Conservation (phyloP, 805 yeast genomes). For the Yarrowia sp. region DNA sequence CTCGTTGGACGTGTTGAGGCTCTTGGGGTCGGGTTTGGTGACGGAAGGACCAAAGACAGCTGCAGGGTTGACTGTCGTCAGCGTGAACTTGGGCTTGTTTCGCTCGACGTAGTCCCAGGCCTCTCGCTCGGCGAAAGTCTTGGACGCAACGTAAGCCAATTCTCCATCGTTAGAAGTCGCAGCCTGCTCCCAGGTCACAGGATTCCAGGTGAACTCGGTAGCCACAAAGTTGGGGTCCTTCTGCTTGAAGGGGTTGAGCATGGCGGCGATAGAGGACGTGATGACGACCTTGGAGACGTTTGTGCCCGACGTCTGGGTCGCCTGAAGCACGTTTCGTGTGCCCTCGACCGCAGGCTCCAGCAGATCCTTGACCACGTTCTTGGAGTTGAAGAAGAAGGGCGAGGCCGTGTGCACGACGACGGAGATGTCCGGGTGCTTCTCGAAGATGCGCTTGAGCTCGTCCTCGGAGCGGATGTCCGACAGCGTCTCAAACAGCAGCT, state of each 20-base stretch:
- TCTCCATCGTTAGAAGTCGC: neutral
- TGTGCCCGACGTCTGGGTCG: slow-evolving; percentile 39
- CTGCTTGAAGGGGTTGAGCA: slow-evolving; percentile 34
- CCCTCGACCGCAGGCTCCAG: slow-evolving; percentile 51
- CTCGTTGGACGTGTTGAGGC: slow-evolving; percentile 40
- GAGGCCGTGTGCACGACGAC: slow-evolving; percentile 45
- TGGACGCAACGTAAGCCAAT: slow-evolving; percentile 43
- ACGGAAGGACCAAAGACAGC: slow-evolving; percentile 38
- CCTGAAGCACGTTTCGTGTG: slow-evolving; percentile 45
- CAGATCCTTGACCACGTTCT: slow-evolving; percentile 44
- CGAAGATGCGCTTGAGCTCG: slow-evolving; percentile 51
- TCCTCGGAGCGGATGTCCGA: slow-evolving; percentile 36
- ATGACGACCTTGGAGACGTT: slow-evolving; percentile 44
- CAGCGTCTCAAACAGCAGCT: slow-evolving; percentile 36
- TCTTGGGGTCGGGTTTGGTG: slow-evolving; percentile 34
- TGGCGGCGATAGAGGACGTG: slow-evolving; percentile 56
- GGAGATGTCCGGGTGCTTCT: slow-evolving; percentile 42
- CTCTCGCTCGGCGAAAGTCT: slow-evolving; percentile 55
- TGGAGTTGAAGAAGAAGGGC: slow-evolving; percentile 39
- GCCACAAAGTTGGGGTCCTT: slow-evolving; percentile 32
- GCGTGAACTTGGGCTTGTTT: slow-evolving; percentile 34
- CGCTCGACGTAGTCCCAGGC: slow-evolving; percentile 50
- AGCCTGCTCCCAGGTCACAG: slow-evolving; percentile 37
- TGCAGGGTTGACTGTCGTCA: slow-evolving; percentile 38
- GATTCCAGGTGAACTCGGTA: slow-evolving; percentile 43